phyloP scores from a whole-genome alignment of 1,284 basidiomycete species.

The Boletus smithii region DNA sequence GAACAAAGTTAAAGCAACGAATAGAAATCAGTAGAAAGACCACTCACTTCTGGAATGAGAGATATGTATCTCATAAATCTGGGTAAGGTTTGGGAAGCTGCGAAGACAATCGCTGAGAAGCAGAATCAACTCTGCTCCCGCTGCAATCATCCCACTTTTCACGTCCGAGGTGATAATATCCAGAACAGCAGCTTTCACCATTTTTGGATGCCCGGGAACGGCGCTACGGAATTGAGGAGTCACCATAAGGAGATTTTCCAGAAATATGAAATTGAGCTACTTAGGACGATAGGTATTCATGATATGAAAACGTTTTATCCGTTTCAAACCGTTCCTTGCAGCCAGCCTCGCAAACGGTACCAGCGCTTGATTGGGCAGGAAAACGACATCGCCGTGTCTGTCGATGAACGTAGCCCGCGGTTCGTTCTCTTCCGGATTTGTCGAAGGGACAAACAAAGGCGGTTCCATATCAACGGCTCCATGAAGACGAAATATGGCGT shows the following conservation, averaged over 20 bases:
- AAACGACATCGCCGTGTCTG: slow-evolving; percentile 76
- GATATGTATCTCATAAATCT: slow-evolving; percentile 67
- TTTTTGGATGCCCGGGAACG: slow-evolving; percentile 67
- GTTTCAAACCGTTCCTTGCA: slow-evolving; percentile 64
- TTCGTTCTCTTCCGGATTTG: slow-evolving; percentile 28
- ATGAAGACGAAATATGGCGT: slow-evolving; percentile 79
- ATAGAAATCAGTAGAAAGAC: background rate
- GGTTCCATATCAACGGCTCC: slow-evolving; percentile 88
- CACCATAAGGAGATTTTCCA: background rate
- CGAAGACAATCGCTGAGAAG: slow-evolving; percentile 64
- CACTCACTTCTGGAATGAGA: slow-evolving; percentile 69
- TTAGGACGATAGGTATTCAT: slow-evolving; percentile 66
- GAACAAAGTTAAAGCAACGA: background rate
- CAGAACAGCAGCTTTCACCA: slow-evolving; percentile 69
- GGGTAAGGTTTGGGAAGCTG: slow-evolving; percentile 63
- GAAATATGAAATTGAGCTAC: slow-evolving; percentile 38
- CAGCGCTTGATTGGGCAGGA: slow-evolving; percentile 75
- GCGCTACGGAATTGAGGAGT: slow-evolving; percentile 37
- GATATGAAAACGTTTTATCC: slow-evolving; percentile 91
- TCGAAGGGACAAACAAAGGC: slow-evolving; percentile 72
- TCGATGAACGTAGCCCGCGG: slow-evolving; percentile 76
- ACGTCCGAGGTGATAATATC: slow-evolving; percentile 78
- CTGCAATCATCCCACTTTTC: slow-evolving; percentile 54
- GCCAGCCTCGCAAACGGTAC: slow-evolving; percentile 85
- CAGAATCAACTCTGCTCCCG: slow-evolving; percentile 67